phyloP scores from a whole-genome alignment of 2,329 filamentous ascomycete species.

The Didymella arachidicola region DNA sequence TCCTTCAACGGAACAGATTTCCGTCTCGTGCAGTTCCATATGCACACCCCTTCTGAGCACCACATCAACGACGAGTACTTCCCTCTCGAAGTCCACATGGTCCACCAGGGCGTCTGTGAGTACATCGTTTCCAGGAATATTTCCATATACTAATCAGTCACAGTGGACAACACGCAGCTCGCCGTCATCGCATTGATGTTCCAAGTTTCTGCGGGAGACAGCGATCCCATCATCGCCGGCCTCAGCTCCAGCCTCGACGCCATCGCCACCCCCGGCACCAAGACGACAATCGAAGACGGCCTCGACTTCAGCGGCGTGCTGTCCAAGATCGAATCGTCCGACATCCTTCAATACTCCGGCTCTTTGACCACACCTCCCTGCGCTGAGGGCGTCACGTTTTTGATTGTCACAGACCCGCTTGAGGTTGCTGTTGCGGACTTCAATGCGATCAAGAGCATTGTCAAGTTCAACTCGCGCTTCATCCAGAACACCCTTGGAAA shows the following conservation, averaged over 20 bases:
- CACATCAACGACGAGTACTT: slow-evolving; percentile 59
- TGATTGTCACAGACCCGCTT: slow-evolving; percentile 60
- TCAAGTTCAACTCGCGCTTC: slow-evolving; percentile 64
- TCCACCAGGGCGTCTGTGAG: slow-evolving; percentile 60
- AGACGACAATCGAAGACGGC: slow-evolving; percentile 36
- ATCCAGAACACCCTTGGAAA: slow-evolving; percentile 60
- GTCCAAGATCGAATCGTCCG: slow-evolving; percentile 48
- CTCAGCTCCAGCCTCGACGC: slow-evolving; percentile 48
- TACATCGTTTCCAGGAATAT: slow-evolving; percentile 7
- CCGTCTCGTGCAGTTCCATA: slow-evolving; percentile 64
- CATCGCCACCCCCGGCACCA: slow-evolving; percentile 53
- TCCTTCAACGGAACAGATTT: slow-evolving; percentile 53
- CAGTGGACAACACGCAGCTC: slow-evolving; percentile 47
- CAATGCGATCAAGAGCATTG: slow-evolving; percentile 60
- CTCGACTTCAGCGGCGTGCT: slow-evolving; percentile 57
- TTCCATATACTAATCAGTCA: slow-evolving; percentile 4
- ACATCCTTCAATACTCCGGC: slow-evolving; percentile 62
- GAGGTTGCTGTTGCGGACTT: slow-evolving; percentile 59
- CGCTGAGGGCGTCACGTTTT: slow-evolving; percentile 63
- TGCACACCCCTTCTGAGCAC: slow-evolving; percentile 68
- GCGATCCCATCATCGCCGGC: slow-evolving; percentile 41
- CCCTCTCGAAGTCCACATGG: slow-evolving; percentile 64
- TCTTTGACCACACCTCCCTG: slow-evolving; percentile 71
- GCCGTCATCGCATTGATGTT: slow-evolving; percentile 55
- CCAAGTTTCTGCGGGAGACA: slow-evolving; percentile 49